Conservation (phyloP, 2,329 filamentous ascomycete species). For the Penicillium crustosum region DNA sequence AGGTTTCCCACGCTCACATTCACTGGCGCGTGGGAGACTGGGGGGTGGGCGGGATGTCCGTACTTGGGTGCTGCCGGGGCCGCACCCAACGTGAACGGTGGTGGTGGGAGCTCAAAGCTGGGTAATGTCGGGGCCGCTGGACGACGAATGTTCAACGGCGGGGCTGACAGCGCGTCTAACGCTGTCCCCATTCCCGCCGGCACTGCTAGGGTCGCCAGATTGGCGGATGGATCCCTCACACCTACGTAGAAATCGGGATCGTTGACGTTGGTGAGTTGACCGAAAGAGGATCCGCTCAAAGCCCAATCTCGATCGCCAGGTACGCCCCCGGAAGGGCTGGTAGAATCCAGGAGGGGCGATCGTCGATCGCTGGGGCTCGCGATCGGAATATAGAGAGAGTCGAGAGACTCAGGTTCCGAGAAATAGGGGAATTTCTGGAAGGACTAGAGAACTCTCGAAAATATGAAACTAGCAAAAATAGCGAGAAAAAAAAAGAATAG, state of each 20-base stretch:
- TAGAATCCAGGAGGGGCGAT: slow-evolving; percentile 53
- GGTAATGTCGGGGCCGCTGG: slow-evolving; percentile 68
- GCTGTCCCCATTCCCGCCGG: slow-evolving; percentile 63
- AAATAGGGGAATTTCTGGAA: slow-evolving; percentile 3
- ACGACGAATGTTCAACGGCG: slow-evolving; percentile 69
- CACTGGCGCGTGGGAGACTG: slow-evolving; percentile 44
- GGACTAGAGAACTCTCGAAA: slow-evolving; percentile 1
- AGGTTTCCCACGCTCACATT: slow-evolving; percentile 61
- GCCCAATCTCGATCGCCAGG: slow-evolving; percentile 52
- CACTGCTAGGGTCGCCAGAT: slow-evolving; percentile 63
- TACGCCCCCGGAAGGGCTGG: slow-evolving; percentile 47
- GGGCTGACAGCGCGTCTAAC: slow-evolving; percentile 60
- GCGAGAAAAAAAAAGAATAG: background rate
- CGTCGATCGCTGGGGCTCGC: slow-evolving; percentile 33
- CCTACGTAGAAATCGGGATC: slow-evolving; percentile 42
- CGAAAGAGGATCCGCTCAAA: slow-evolving; percentile 36
- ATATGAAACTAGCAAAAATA: background rate
- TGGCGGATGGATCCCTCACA: slow-evolving; percentile 49
- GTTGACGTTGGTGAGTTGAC: slow-evolving; percentile 26
- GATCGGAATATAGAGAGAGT: slow-evolving; percentile 24
- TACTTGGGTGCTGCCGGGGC: slow-evolving; percentile 53
- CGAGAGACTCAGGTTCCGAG: slow-evolving; percentile 8
- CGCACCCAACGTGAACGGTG: slow-evolving; percentile 48
- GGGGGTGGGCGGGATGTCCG: slow-evolving; percentile 34
- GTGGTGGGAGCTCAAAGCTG: slow-evolving; percentile 67